Base-by-base conservation (phyloP, 345 rosid species). In the Alliaria petiolata region DNA sequence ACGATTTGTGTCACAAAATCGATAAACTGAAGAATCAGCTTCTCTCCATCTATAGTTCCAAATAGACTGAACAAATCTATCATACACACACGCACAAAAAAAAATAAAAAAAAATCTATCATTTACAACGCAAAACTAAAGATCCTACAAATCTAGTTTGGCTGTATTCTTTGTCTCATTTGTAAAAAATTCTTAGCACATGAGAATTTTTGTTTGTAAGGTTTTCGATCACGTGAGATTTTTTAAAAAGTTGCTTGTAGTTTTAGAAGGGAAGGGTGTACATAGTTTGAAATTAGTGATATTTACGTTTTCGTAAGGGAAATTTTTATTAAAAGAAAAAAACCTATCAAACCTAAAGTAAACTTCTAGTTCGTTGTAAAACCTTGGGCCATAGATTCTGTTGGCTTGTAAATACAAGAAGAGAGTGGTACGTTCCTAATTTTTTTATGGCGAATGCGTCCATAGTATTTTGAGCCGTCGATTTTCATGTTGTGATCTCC, bases 401-500 rank as follows among this genome's bases (percentile, higher is more conserved):
- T 51, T 63, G 64, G 70, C 57, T 46, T 55, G 15, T 54, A 12
- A 17, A 56, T 20, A 72, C 62, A 49, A 26, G 8, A 38, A 19
- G 35, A 26, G 65, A 16, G n/a, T 26, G 5, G 34, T 4, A 39
- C 47, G 36, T 45, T 63, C 55, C 57, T 54, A 30, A 38, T 17
- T n/a, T n/a, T 36, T 34, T 64, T 14, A 36, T 55, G 65, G 40
- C 42, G 59, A 64, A 65, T 55, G 20, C 50, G 57, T 54, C 70
- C 76, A 72, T 53, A 1, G 7, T 43, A 20, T 20, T 62, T 25
- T 62, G 47, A 34, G 54, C 70, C 76, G 55, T 62, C 30, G 55
- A 62, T 71, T 31, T 62, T 62, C 53, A 39, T 61, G 14, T 22
- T 47, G 61, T 62, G n/a, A 8, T 50, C 60, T 38, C 38, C 6